Conservation (phyloP, 2,329 filamentous ascomycete species). For the Curvularia sp. region DNA sequence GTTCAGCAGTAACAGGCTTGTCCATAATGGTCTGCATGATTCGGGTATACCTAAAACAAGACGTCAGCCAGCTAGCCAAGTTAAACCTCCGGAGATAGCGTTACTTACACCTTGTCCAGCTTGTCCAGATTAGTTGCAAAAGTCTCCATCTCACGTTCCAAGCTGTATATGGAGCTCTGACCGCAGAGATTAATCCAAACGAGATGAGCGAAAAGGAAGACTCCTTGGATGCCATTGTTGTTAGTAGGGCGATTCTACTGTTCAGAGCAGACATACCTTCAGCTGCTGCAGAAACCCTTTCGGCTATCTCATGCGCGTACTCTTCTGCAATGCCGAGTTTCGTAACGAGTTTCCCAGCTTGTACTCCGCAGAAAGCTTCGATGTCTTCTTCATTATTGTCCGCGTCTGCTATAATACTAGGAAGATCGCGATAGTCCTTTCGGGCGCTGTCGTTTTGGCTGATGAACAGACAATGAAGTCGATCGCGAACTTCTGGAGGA, state of each 20-base stretch:
- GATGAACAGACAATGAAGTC: constrained; percentile 26
- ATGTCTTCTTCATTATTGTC: constrained; percentile 42
- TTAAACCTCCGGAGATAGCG: background rate
- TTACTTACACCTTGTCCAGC: constrained; percentile 19
- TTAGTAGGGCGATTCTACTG: background rate
- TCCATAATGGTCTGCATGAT: constrained; percentile 22
- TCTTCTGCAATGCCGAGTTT: constrained; percentile 12
- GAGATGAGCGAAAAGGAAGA: constrained; percentile 40
- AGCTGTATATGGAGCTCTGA: constrained; percentile 26
- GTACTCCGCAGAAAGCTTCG: constrained; percentile 13
- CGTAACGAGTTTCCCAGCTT: constrained; percentile 8
- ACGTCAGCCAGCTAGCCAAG: background rate
- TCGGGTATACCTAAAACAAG: constrained; percentile 19
- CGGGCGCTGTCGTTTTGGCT: constrained; percentile 25
- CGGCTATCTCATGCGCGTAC: constrained; percentile 13
- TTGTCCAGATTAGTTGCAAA: constrained; percentile 19
- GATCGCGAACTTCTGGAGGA: constrained; percentile 27
- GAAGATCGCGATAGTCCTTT: constrained; percentile 22
- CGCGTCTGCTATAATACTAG: constrained; percentile 14
- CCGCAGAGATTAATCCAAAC: constrained; percentile 32
- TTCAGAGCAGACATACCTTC: constrained; percentile 12
- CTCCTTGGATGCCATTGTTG: constrained; percentile 14
- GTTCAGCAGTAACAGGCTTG: background rate
- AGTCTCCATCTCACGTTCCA: constrained; percentile 27
- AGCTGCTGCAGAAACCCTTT: constrained; percentile 11